Base-by-base conservation (phyloP, 306 rosid species). In the Vicia villosa region DNA sequence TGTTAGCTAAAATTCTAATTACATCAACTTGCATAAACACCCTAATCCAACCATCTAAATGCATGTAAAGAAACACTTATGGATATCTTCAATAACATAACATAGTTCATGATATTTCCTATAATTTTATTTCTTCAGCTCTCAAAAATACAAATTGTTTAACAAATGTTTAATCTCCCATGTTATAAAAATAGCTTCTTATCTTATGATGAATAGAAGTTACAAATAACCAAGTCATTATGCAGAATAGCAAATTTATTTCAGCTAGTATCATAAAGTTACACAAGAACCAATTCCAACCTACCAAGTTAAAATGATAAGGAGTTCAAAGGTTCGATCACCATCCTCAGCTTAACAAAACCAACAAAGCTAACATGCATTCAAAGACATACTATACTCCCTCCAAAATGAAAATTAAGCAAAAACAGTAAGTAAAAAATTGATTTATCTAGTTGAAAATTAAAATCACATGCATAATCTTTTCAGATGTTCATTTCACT, bases 51-150 rank as follows among this genome's bases (percentile, higher is more conserved):
- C 43, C 42, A 74, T 52, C 46, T 14, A 51, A 73, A 63, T 51
- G n/a, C 41, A 45, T n/a, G 28, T 37, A 10, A 42, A 1, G 19
- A 38, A 49, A 46, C 64, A 34, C 30, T 22, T 47, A 14, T 46
- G 49, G 6, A 47, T 32, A 58, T 40, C 65, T 38, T 69, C 54
- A 70, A 13, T 24, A 70, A 40, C 42, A 41, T 70, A 42, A 58
- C 46, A 58, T 9, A 14, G 38, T 36, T 47, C 69, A 64, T 74
- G 36, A 21, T 16, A 16, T 47, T 47, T 47, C 4, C 55, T 47
- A 47, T 47, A 21, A 46, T 26, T 2, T 51, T 10, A 51, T 30
- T 19, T 9, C 7, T 19, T 51, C 57, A 6, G 3, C 51, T 51
- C n/a, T 51, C 14, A 10, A 3, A 12, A 50, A 9, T 50, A 50